Evolutionary conservation across 108 stramenopile genomes (phyloP).

Genomic region (Conticribra guillardii): DNA sequence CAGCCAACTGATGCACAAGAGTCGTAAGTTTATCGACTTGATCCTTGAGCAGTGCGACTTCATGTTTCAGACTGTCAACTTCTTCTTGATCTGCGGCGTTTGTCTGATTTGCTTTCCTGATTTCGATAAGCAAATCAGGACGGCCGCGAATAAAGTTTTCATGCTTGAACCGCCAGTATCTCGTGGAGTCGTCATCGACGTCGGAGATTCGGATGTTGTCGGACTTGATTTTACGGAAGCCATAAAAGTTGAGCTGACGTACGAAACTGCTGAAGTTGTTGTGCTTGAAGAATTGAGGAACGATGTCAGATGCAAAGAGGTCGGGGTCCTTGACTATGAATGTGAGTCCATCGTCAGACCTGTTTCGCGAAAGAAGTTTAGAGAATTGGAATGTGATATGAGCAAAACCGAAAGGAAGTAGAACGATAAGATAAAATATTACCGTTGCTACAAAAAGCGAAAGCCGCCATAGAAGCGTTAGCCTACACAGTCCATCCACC

Average conservation of each 20-base stretch:
- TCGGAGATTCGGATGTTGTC: conserved; percentile 71
- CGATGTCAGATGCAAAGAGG: conserved; percentile 68
- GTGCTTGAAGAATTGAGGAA: conserved; percentile 95
- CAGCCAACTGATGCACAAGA: conserved; percentile 46
- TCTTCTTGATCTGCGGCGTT: conserved; percentile 77
- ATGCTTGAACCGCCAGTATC: conserved; percentile 84
- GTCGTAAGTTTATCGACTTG: conserved; percentile 56
- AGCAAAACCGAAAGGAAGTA: not conserved
- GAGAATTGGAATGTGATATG: conserved; percentile 7
- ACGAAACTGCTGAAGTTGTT: conserved; percentile 93
- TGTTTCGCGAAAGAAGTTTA: conserved; percentile 3
- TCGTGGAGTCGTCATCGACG: conserved; percentile 54
- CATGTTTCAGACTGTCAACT: conserved; percentile 71
- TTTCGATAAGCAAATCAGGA: conserved; percentile 74
- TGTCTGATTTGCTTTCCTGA: conserved; percentile 74
- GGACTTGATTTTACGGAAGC: conserved; percentile 82
- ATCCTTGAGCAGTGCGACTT: conserved; percentile 57
- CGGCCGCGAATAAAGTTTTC: conserved; percentile 77
- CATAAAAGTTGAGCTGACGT: conserved; percentile 95
- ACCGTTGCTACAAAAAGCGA: too few species aligned
- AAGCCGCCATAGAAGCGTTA: too few species aligned
- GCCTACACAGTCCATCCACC: too few species aligned
- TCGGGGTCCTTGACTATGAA: conserved; percentile 85
- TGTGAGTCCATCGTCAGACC: conserved; percentile 75
- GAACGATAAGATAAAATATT: too few species aligned